Evolutionary conservation across 352 stramenopile genomes (phyloP), one percentile per base, ranked within the genome.

Genomic region (Hyaloperonospora brassicae): DNA sequence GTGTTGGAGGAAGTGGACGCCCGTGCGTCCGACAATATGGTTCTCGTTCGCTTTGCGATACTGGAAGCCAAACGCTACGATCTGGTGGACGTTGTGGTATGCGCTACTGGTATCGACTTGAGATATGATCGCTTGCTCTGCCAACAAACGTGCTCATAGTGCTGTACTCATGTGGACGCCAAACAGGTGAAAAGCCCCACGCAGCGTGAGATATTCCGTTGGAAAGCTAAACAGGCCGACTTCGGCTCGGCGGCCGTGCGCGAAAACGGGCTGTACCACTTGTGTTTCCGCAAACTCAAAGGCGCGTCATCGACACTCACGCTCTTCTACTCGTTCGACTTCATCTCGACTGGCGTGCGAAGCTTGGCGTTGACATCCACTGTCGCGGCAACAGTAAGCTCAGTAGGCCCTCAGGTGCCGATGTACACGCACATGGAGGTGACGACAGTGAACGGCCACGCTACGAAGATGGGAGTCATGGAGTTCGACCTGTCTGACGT

Each of bases 301-400:
- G 77, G 78, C 48, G 63, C 76, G 42, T 89, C 74, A 31, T 65
- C 63, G 41, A 72, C 64, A 4, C 55, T 89, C 47, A 70, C 57
- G 13, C 73, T 89, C 46, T 88, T 86, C 59, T 88, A 92, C 63
- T 82, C 77, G 30, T 90, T 90, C 49, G 80, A 90, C 64, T 86
- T 90, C 41, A 83, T 90, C 64, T 85, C 73, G 14, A 84, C 73
- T 5, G 79, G 67, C 34, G 30, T 21, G 31, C 53, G 57, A 31
- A 79, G 69, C 58, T 68, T 90, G 42, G 62, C 73, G 43, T 45
- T 88, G 12, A 70, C 80, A 45, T 79, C 82, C 7, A 78, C 79
- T 53, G 55, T 86, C n/a, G 76, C 75, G 7, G 78, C 63, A 1
- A 89, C 82, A 2, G 52, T 89, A 25, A 67, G 72, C 55, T 72